Evolutionary conservation across 78 protist species (phyloP).

Genomic region (Acrasis kona): DNA sequence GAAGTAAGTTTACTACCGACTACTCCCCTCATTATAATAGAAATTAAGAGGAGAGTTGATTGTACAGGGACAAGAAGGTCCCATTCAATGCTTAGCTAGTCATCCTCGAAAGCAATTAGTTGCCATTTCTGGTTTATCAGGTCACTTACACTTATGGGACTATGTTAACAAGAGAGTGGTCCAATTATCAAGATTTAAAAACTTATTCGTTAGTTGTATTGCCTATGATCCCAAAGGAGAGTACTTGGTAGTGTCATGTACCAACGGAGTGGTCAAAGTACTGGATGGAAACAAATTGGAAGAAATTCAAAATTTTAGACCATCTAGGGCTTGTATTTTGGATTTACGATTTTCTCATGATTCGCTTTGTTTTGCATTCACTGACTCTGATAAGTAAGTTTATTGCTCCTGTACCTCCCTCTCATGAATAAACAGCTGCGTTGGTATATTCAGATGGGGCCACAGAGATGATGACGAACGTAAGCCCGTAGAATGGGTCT

Average conservation of each 20-base stretch:
- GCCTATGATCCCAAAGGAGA: slow-evolving; percentile 26
- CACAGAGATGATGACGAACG: slow-evolving; percentile 20
- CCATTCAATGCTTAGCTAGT: slow-evolving; percentile 19
- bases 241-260: slow-evolving; percentile 29
- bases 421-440: too few species aligned
- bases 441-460: slow-evolving; percentile 4
- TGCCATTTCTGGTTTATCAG: slow-evolving; percentile 26
- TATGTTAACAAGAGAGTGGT: not conserved
- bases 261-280: slow-evolving; percentile 27
- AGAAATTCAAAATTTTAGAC: slow-evolving; percentile 12
- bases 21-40: too few species aligned
- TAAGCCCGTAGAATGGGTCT: slow-evolving; percentile 23
- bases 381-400: slow-evolving; percentile 34
- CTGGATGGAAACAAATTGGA: slow-evolving; percentile 8
- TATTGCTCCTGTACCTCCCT: too few species aligned
- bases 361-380: slow-evolving; percentile 4
- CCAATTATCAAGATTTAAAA: not conserved
- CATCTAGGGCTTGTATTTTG: slow-evolving; percentile 3
- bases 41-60: slow-evolving; percentile 18
- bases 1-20: not conserved
- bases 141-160: slow-evolving; percentile 27
- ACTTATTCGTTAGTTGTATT: not conserved
- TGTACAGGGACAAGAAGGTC: slow-evolving; percentile 28
- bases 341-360: slow-evolving; percentile 18
- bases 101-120: slow-evolving; percentile 25